phyloP scores from a whole-genome alignment of 2,329 filamentous ascomycete species.

The Epicoccum nigrum region DNA sequence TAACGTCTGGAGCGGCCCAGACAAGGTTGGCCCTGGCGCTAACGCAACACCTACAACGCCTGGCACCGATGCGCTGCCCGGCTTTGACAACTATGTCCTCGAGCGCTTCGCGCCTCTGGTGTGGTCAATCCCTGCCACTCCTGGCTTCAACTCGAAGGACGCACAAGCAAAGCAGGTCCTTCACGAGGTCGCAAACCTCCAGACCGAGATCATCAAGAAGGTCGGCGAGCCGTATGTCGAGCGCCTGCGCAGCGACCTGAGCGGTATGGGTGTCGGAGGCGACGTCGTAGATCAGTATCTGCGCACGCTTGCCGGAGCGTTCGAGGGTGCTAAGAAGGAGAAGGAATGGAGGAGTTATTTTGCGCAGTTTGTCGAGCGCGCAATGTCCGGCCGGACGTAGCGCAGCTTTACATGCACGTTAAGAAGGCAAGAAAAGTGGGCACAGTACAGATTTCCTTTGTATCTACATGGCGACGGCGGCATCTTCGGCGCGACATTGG shows the following conservation, averaged over 20 bases:
- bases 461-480: conserved; percentile 15
- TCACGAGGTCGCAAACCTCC: conserved; percentile 82
- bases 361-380: conserved; percentile 49
- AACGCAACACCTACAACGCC: conserved; percentile 54
- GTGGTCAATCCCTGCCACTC: conserved; percentile 84
- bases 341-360: conserved; percentile 56
- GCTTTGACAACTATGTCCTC: conserved; percentile 91
- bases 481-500: conserved; percentile 18
- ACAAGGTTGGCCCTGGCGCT: conserved; percentile 54
- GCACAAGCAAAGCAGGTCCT: conserved; percentile 88
- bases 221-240: conserved; percentile 81
- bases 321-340: conserved; percentile 47
- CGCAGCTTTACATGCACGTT: too few relatives aligned
- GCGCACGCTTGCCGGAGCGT: conserved; percentile 48
- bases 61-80: conserved; percentile 68
- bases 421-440: background rate
- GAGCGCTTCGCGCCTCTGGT: conserved; percentile 85
- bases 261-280: conserved; percentile 68
- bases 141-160: conserved; percentile 81
- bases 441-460: conserved; percentile 6
- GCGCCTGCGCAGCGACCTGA: conserved; percentile 70
- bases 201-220: conserved; percentile 90
- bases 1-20: conserved; percentile 86
- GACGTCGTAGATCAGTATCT: conserved; percentile 71
- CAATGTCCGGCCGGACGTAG: conserved; percentile 30